Percentiles rank a stretch among this genome's conserved stretches.
phyloP scores from a whole-genome alignment of 1,284 basidiomycete genomes.

The Cerrena zonata region DNA sequence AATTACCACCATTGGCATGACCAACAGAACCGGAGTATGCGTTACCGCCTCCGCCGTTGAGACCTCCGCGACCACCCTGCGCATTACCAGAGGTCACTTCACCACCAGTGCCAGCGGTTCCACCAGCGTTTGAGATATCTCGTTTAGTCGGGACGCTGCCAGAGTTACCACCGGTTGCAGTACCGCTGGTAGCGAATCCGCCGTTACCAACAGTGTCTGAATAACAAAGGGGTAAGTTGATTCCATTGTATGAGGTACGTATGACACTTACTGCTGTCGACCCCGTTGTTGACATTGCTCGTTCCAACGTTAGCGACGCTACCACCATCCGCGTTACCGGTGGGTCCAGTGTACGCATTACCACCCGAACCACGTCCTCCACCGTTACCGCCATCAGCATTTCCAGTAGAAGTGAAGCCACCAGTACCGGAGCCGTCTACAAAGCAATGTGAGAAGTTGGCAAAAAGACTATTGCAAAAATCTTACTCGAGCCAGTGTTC shows the following conservation, averaged over 20 bases:
- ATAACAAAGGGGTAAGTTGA: background rate
- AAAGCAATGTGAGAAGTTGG: background rate
- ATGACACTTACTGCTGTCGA: conserved; percentile 10
- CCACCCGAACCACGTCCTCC: conserved; percentile 12
- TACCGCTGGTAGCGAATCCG: conserved; percentile 17
- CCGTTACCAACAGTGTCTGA: conserved; percentile 16
- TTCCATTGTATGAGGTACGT: too few species aligned
- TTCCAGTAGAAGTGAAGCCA: conserved; percentile 12
- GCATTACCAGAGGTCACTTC: conserved; percentile 19
- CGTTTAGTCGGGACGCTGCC: conserved; percentile 3
- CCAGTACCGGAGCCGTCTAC: conserved; percentile 9
- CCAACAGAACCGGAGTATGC: conserved; percentile 21
- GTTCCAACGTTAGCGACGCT: conserved; percentile 13
- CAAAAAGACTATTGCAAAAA: too few species aligned
- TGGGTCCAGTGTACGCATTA: conserved; percentile 15
- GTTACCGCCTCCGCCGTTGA: conserved; percentile 15
- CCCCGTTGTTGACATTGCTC: conserved; percentile 12
- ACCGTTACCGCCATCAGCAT: conserved; percentile 13
- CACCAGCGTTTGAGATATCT: conserved; percentile 13
- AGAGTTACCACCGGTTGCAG: conserved; percentile 13
- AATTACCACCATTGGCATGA: conserved; percentile 17
- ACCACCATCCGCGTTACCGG: conserved; percentile 16
- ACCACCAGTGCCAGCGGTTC: conserved; percentile 13
- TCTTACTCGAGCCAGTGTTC: conserved; percentile 13
- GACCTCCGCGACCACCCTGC: conserved; percentile 14